These are phyloP conservation scores for Thielaviopsis punctulata DNA, from an alignment of 2,329 filamentous ascomycete species.

Conservation along the genomic window DNA sequence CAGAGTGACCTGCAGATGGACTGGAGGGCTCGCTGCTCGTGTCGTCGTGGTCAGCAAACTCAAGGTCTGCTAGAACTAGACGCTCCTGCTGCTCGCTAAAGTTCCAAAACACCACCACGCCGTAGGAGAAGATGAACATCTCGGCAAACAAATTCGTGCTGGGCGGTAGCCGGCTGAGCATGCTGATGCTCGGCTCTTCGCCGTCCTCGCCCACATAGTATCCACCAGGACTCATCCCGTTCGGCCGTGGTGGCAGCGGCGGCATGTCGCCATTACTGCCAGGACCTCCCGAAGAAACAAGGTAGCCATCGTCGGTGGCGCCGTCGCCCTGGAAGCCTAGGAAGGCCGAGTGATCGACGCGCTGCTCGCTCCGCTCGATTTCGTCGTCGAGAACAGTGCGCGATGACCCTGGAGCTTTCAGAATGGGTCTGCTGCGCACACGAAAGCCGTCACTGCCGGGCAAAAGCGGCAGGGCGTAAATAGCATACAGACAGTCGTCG, in stretches of 20 bases:
- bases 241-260: neutral
- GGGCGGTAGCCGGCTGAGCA: conserved; percentile 41
- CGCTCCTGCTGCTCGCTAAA: conserved; percentile 94
- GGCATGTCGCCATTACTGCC: neutral
- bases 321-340: conserved; percentile 9
- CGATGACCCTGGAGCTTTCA: conserved; percentile 78
- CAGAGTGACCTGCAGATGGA: neutral
- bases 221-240: neutral
- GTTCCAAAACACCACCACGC: conserved; percentile 97
- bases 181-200: conserved; percentile 9
- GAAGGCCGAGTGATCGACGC: conserved; percentile 49
- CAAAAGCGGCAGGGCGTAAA: conserved; percentile 81
- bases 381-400: conserved; percentile 87
- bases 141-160: conserved; percentile 72
- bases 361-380: conserved; percentile 80
- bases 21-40: conserved; percentile 26
- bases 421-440: conserved; percentile 71
- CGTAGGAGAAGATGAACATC: conserved; percentile 94
- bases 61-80: conserved; percentile 84
- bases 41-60: conserved; percentile 59
- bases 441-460: conserved; percentile 76
- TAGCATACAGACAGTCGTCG: conserved; percentile 90
- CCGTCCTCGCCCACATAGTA: conserved; percentile 13
- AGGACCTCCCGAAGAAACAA: neutral
- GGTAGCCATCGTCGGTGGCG: conserved; percentile 15